Evolutionary conservation across 768 basidiomycete genomes (phyloP).

Genomic region (Candolleomyces efflorescens): DNA sequence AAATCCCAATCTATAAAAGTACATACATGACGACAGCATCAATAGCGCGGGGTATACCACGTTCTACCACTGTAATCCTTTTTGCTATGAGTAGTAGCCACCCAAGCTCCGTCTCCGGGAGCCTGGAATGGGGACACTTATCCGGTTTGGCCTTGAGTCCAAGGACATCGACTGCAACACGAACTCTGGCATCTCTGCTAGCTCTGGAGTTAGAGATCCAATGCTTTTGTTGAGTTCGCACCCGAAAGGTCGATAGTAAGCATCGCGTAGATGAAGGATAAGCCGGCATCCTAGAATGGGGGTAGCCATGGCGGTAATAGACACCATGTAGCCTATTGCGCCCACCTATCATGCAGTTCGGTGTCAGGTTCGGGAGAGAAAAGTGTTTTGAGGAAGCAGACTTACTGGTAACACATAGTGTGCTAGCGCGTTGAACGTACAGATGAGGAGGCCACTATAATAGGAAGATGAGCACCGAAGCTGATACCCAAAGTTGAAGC

Average conservation of each 20-base stretch:
- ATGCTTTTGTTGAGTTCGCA: background rate
- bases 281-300: background rate
- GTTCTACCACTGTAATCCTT: too few species aligned
- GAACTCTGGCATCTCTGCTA: too few species aligned
- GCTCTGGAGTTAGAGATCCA: background rate
- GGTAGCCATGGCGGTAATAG: background rate
- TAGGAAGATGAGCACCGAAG: background rate
- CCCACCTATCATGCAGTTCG: too few species aligned
- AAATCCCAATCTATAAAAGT: too few species aligned
- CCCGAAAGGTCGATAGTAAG: background rate
- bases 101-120: too few species aligned
- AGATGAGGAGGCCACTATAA: background rate
- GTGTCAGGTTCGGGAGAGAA: background rate
- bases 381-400: background rate
- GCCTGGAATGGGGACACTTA: too few species aligned
- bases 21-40: too few species aligned
- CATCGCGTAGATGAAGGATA: background rate
- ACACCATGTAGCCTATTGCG: too few species aligned
- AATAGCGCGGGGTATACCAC: too few species aligned
- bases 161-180: too few species aligned
- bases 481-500: background rate
- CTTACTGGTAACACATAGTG: conserved; percentile 1
- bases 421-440: background rate
- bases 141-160: too few species aligned
- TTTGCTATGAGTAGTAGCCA: too few species aligned